Evolutionary conservation across 2,329 filamentous ascomycete species (phyloP), one percentile per base, ranked within the genome.

Genomic region (Hypoxylon sp.): DNA sequence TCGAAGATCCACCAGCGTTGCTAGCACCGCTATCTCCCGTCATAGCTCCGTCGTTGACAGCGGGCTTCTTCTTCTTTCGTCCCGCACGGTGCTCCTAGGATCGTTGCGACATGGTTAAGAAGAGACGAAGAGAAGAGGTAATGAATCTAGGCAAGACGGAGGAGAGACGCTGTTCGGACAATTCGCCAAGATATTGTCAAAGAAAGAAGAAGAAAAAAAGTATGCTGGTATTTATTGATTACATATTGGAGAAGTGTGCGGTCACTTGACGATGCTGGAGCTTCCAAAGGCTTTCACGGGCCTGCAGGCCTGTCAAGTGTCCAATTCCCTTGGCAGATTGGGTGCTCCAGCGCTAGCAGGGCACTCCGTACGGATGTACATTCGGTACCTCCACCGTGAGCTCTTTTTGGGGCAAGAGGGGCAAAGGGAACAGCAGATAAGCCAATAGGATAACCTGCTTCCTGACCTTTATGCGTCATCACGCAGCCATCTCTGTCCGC

Each of bases 61-160:
- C 35, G 48, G 46, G 38, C 51, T 17, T 50, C 51, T 17, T 50
- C 65, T 50, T 47, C 49, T 54, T 57, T 64, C 52, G 54, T 59
- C 55, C 60, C 56, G 38, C 61, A 35, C 61, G 58, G 48, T 58
- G 23, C 29, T 58, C 63, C 64, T 63, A 63, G 11, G 21, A 37
- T 46, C 15, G 45, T 13, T 46, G 51, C 57, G 63, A 29, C 67
- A 67, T 69, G 23, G 53, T 58, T 47, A 50, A 42, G 27, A 24
- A 45, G 20, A 31, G 31, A 47, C 10, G 5, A 35, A 13, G 26
- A 33, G 40, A 35, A 24, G 13, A 27, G 3, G 11, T 9, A 20
- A 11, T 27, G 20, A 11, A 13, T 26, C 26, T 4, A 24, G 15
- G 35, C 38, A 55, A 50, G 35, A 20, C 20, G 35, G 50, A 46